Evolutionary conservation across 192 early-diverging fungal species (phyloP).

Genomic region (Coemansia sp.): DNA sequence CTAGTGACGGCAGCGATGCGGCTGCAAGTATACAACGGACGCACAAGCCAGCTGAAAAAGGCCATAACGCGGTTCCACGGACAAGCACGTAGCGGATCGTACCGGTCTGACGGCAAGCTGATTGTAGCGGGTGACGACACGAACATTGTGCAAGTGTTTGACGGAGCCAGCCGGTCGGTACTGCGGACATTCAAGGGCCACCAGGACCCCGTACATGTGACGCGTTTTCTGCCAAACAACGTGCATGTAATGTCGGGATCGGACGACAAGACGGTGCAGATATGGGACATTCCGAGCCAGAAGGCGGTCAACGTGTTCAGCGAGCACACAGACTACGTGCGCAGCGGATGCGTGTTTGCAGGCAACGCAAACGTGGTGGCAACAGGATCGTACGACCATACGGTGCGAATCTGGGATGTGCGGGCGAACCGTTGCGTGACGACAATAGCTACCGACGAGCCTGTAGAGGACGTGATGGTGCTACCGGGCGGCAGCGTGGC

Average conservation of each 20-base stretch:
- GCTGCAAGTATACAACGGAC: constrained; percentile 87
- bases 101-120: constrained; percentile 85
- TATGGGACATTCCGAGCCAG: constrained; percentile 94
- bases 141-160: constrained; percentile 83
- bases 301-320: constrained; percentile 64
- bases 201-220: constrained; percentile 72
- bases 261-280: constrained; percentile 87
- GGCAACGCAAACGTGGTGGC: constrained; percentile 80
- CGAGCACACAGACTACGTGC: constrained; percentile 91
- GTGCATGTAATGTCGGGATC: constrained; percentile 81
- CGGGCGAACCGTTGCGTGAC: constrained; percentile 70
- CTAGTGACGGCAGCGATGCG: constrained; percentile 86
- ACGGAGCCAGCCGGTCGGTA: constrained; percentile 65
- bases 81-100: constrained; percentile 75
- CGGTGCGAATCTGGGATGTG: constrained; percentile 89
- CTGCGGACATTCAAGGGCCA: constrained; percentile 67
- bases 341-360: constrained; percentile 66
- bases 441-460: constrained; percentile 77
- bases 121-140: constrained; percentile 90
- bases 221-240: constrained; percentile 77
- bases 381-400: constrained; percentile 95
- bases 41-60: constrained; percentile 81
- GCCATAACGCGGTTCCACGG: constrained; percentile 92
- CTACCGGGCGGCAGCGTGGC: constrained; percentile 80
- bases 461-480: constrained; percentile 86